Conservation (phyloP, 306 rosid genomes). For the Adenanthera pavonina region DNA sequence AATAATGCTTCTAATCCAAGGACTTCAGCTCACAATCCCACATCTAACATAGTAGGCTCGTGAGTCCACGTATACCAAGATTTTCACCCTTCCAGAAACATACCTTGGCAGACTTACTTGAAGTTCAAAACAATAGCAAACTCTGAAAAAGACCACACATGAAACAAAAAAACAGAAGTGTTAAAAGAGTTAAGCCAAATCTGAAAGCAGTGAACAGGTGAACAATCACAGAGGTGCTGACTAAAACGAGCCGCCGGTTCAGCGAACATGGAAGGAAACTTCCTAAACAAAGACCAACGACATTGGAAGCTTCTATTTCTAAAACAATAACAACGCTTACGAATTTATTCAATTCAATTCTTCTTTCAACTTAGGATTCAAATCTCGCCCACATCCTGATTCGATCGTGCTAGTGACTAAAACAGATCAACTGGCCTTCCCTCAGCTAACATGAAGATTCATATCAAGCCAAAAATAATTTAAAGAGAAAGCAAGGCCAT, state of each 20-base stretch:
- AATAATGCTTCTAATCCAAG: slow-evolving; percentile 24
- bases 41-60: slow-evolving; percentile 34
- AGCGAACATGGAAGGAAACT: slow-evolving; percentile 5
- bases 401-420: slow-evolving; percentile 7
- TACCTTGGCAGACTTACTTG: neutral
- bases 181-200: neutral
- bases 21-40: slow-evolving; percentile 27
- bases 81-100: neutral
- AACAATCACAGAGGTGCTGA: neutral
- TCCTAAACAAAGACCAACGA: slow-evolving; percentile 1
- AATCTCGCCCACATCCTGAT: slow-evolving; percentile 22
- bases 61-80: slow-evolving; percentile 30
- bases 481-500: neutral
- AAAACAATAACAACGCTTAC: slow-evolving; percentile 17
- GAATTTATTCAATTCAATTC: slow-evolving; percentile 1
- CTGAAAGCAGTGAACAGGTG: neutral
- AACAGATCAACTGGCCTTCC: slow-evolving; percentile 31
- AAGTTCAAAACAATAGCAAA: slow-evolving; percentile 8
- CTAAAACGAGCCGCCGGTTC: slow-evolving; percentile 31
- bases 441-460: slow-evolving; percentile 35
- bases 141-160: neutral
- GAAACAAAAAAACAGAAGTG: neutral
- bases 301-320: slow-evolving; percentile 5
- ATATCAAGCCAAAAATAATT: neutral
- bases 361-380: slow-evolving; percentile 9